Evolutionary conservation across 768 basidiomycete species (phyloP), one percentile per base, ranked within the genome.

Genomic region (Flagelloscypha sp.): DNA sequence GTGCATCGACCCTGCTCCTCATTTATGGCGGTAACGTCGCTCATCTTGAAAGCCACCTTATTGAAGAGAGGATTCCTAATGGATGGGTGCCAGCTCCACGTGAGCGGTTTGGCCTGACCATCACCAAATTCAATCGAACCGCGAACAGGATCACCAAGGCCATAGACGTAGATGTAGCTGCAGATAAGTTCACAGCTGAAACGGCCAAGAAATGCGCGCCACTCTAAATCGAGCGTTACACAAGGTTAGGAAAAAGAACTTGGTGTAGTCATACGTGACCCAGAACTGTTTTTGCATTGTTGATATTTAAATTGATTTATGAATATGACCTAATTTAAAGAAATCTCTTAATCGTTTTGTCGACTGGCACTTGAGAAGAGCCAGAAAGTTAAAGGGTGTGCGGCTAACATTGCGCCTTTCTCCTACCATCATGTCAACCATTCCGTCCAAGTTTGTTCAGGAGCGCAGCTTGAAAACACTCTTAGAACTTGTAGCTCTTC

Each of bases 391-490:
- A n/a, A n/a, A n/a, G n/a, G n/a, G n/a, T n/a, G n/a, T n/a, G n/a
- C n/a, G n/a, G n/a, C n/a, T n/a, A n/a, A n/a, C n/a, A n/a, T 15
- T 38, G 10, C 33, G 30, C 33, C 23, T 35, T 12, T 21, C 22
- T 36, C 13, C 34, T 32, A 30, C 20, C 31, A 27, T 23, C 16
- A 33, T 20, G 22, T 15, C 25, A 25, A 30, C 13, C 18, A n/a
- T n/a, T n/a, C n/a, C n/a, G n/a, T 38, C 24, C 29, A 85, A 75
- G 54, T 68, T 83, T 6, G 58, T 74, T 12, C 59, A 66, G 5
- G 81, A 86, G 43, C 62, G 81, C 36, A 83, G 75, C 46, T 78
- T 79, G 41, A 72, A 74, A 13, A 56, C 61, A 10, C 63, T 95
- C 8, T 55, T 83, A 15, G 86, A 89, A 41, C 67, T 92, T 21